phyloP scores from a whole-genome alignment of 73 alveolate genomes.

The Halteria grandinella region DNA sequence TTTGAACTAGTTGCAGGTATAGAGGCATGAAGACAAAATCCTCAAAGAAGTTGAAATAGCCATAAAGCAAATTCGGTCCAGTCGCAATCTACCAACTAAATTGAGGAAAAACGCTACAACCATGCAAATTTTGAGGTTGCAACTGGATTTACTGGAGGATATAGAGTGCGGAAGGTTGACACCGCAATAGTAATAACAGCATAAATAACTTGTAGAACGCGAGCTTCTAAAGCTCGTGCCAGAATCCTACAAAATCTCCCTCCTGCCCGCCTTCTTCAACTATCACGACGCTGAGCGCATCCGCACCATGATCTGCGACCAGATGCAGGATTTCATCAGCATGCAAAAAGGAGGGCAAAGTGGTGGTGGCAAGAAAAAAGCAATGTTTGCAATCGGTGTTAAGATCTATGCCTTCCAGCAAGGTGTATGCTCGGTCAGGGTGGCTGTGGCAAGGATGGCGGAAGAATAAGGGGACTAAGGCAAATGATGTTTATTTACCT shows the following conservation, averaged over 20 bases:
- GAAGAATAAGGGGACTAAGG: too few species aligned
- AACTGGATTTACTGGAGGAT: conserved; percentile 57
- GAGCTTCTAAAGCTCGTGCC: conserved; percentile 60
- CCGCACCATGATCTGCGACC: conserved; percentile 33
- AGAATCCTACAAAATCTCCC: conserved; percentile 27
- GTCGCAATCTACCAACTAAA: conserved; percentile 52
- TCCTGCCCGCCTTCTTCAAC: conserved; percentile 63
- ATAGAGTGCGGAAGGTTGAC: conserved; percentile 33
- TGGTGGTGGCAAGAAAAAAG: conserved; percentile 16
- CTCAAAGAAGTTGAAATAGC: conserved; percentile 60
- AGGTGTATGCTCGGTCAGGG: conserved; percentile 53
- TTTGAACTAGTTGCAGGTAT: neutral
- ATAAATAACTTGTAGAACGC: conserved; percentile 6
- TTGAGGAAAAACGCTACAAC: conserved; percentile 23
- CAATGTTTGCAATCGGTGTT: conserved; percentile 54
- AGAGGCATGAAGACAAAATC: conserved; percentile 29
- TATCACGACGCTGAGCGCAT: conserved; percentile 65
- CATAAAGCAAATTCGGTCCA: conserved; percentile 45
- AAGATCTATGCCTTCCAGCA: conserved; percentile 49
- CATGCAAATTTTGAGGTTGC: neutral
- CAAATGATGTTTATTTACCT: too few species aligned
- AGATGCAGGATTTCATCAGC: conserved; percentile 55
- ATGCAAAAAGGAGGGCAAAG: neutral
- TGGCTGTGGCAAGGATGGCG: conserved; percentile 53
- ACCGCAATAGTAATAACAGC: neutral